Percentiles rank a stretch among this genome's conserved stretches.
phyloP scores from a whole-genome alignment of 208 protist species.

The Trypanosomatidae sp. region DNA sequence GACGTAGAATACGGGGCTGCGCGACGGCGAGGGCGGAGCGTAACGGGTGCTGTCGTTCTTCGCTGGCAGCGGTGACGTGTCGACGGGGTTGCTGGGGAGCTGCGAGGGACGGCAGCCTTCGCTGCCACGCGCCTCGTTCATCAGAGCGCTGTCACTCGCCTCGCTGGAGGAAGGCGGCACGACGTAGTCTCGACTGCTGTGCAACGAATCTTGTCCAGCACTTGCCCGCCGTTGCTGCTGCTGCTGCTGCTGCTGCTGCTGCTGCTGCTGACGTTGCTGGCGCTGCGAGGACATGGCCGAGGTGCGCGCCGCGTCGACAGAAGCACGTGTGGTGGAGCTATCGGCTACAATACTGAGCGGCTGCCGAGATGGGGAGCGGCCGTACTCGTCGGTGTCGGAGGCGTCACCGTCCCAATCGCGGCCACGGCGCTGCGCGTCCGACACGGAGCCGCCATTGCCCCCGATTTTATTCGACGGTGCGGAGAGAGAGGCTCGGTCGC shows the following conservation, averaged over 20 bases:
- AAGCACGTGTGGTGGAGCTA: constrained; percentile 5
- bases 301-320: neutral
- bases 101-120: no score
- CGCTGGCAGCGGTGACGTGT: neutral
- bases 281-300: neutral
- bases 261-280: neutral
- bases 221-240: no score
- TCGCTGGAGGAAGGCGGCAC: no score
- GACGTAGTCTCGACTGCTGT: no score
- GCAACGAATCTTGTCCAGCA: no score
- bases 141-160: no score
- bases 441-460: no score
- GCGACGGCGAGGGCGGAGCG: neutral
- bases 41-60: neutral
- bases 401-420: neutral
- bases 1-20: constrained; percentile 43
- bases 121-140: no score
- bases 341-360: constrained; percentile 19
- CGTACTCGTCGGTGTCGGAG: neutral
- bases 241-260: no score
- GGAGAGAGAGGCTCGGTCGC: no score
- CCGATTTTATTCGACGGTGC: no score
- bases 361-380: neutral
- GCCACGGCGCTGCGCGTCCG: no score
- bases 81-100: neutral